phyloP scores from a whole-genome alignment of 306 rosid species.

The Rubus parviflorus region DNA sequence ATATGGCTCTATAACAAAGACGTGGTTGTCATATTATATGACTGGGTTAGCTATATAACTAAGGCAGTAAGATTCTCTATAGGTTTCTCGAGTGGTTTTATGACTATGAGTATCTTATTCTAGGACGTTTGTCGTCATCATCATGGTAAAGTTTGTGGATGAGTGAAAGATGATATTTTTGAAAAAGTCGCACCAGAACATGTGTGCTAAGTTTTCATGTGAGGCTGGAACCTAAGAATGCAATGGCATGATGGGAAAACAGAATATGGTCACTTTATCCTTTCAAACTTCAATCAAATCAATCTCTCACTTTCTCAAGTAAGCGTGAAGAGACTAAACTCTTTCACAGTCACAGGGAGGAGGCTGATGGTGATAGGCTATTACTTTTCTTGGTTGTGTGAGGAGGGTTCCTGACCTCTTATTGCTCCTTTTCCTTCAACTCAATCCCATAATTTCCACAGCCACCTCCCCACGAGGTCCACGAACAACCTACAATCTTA shows the following conservation, averaged over 20 bases:
- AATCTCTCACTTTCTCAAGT: constrained; percentile 41
- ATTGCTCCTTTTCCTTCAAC: constrained; percentile 18
- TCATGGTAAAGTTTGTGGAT: constrained; percentile 6
- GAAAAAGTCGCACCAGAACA: constrained; percentile 25
- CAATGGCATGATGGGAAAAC: constrained; percentile 24
- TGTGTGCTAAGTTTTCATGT: constrained; percentile 36
- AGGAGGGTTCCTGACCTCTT: constrained; percentile 8
- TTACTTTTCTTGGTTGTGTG: constrained; percentile 22
- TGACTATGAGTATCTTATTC: background rate
- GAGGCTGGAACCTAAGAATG: constrained; percentile 40
- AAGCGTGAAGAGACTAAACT: constrained; percentile 62
- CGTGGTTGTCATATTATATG: too few relatives aligned
- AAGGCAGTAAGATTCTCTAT: background rate
- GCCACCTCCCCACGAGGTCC: background rate
- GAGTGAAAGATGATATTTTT: constrained; percentile 10
- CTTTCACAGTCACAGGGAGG: background rate
- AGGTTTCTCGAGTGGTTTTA: background rate
- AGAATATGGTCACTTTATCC: constrained; percentile 38
- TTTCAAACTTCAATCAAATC: constrained; percentile 31
- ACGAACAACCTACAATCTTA: too few relatives aligned
- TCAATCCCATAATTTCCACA: background rate
- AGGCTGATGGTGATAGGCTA: constrained; percentile 3
- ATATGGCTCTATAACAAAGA: background rate
- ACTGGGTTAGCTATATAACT: too few relatives aligned
- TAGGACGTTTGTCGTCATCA: background rate